phyloP scores from a whole-genome alignment of 345 rosid genomes.

The Eucalyptus tenuipes region DNA sequence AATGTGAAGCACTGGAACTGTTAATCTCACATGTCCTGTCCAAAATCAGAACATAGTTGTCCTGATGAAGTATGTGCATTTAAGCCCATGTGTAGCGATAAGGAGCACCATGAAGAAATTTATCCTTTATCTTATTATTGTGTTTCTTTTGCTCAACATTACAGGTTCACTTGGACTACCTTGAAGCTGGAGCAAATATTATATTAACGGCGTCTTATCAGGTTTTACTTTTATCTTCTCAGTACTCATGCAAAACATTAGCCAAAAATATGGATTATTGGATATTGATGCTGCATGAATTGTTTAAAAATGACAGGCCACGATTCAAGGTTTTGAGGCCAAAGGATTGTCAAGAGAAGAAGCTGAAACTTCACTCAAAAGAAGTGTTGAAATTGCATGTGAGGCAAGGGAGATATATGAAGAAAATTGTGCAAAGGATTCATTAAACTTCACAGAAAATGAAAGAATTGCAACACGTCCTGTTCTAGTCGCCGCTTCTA shows the following conservation, averaged over 20 bases:
- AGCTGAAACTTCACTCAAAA: constrained; percentile 49
- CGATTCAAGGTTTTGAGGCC: constrained; percentile 81
- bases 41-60: neutral
- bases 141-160: neutral
- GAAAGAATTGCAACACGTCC: constrained; percentile 26
- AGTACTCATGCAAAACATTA: neutral
- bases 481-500: constrained; percentile 74
- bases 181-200: constrained; percentile 76
- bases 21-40: neutral
- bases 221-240: constrained; percentile 14
- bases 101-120: neutral
- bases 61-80: neutral
- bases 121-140: neutral
- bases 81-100: neutral
- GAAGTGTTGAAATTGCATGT: constrained; percentile 71
- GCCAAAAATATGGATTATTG: neutral
- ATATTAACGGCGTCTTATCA: constrained; percentile 82
- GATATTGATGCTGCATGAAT: neutral
- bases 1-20: neutral
- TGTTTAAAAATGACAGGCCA: constrained; percentile 29
- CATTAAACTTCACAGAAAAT: constrained; percentile 28
- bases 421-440: constrained; percentile 42
- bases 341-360: constrained; percentile 59
- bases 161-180: constrained; percentile 90
- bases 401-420: constrained; percentile 70